Conservation (phyloP, 1,139 yeast genomes). For the Torulaspora globosa region DNA sequence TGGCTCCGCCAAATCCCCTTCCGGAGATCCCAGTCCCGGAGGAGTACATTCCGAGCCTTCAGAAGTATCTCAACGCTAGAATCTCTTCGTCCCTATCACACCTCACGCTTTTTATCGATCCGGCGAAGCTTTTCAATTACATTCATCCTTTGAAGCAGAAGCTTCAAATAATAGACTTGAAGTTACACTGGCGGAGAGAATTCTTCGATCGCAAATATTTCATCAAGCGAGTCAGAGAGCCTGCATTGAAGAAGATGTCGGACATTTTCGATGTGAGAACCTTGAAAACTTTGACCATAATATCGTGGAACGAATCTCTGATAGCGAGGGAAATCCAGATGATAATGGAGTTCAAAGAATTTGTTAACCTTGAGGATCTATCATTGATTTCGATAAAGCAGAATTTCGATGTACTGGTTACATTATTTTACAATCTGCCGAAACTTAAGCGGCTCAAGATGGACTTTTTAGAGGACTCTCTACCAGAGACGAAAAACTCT, state of each 20-base stretch:
- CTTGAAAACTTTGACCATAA: slow-evolving; percentile 39
- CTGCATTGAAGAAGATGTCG: slow-evolving; percentile 28
- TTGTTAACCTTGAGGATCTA: slow-evolving; percentile 38
- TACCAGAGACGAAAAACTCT: slow-evolving; percentile 36
- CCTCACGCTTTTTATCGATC: slow-evolving; percentile 40
- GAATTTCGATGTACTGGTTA: slow-evolving; percentile 33
- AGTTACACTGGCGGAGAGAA: slow-evolving; percentile 41
- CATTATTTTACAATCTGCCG: slow-evolving; percentile 32
- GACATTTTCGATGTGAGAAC: slow-evolving; percentile 39
- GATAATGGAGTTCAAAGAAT: slow-evolving; percentile 38
- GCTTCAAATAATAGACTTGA: slow-evolving; percentile 38
- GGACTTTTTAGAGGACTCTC: slow-evolving; percentile 39
- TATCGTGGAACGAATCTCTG: slow-evolving; percentile 41
- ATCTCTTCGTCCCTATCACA: slow-evolving; percentile 33
- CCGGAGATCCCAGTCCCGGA: slow-evolving; percentile 35
- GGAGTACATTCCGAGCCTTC: slow-evolving; percentile 34
- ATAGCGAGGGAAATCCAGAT: slow-evolving; percentile 35
- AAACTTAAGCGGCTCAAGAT: slow-evolving; percentile 39
- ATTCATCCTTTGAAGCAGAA: slow-evolving; percentile 32
- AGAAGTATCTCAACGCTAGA: slow-evolving; percentile 29
- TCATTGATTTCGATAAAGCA: slow-evolving; percentile 41
- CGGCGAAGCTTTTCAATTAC: slow-evolving; percentile 37
- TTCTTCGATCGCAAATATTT: slow-evolving; percentile 35
- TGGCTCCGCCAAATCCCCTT: slow-evolving; percentile 42
- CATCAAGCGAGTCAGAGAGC: slow-evolving; percentile 18